Evolutionary conservation across 2,329 filamentous ascomycete species (phyloP), one percentile per base, ranked within the genome.

Genomic region (Pyrenophora tritici-repentis): DNA sequence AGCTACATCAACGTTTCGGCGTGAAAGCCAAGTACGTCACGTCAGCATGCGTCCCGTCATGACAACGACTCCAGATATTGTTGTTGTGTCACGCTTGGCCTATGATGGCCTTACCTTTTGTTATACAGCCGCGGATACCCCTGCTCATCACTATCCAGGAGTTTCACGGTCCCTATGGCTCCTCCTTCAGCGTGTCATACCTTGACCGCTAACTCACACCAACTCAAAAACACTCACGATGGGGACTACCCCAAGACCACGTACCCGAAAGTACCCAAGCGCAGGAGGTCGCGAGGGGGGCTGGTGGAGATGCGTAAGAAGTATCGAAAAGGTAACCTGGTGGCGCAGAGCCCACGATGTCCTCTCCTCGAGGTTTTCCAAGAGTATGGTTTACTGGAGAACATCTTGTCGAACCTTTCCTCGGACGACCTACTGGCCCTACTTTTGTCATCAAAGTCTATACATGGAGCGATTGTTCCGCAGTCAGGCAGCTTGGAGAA

Each of bases 351-450:
- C 10, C 22, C 42, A 17, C 14, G 22, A 31, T 66, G 64, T 52
- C 58, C 39, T 5, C 47, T 72, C 1, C 35, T 64, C 12, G 46
- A 43, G 9, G 45, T 64, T 18, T 42, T 71, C 7, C 49, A 54
- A 9, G 62, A 71, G 38, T 72, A 72, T 29, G 66, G 65, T 8
- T 43, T 71, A n/a, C 51, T 72, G 22, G 54, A 62, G 14, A 49
- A 52, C 10, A 59, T 72, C 31, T 48, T 61, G 12, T 59, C 63
- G 2, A 56, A 60, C 29, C 49, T 73, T 10, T 55, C 46, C 29
- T 61, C 68, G 9, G 50, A 56, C 29, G 70, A 73, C 32, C 58
- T 73, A 1, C 54, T 62, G 6, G 58, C 68, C 5, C 57, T 73
- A n/a, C 61, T 67, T 4, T 38, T 62, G 13, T 60, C 65, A 2